These are phyloP conservation scores for Yarrowia osloensis DNA, from an alignment of 805 yeast species.

Conservation along the genomic window DNA sequence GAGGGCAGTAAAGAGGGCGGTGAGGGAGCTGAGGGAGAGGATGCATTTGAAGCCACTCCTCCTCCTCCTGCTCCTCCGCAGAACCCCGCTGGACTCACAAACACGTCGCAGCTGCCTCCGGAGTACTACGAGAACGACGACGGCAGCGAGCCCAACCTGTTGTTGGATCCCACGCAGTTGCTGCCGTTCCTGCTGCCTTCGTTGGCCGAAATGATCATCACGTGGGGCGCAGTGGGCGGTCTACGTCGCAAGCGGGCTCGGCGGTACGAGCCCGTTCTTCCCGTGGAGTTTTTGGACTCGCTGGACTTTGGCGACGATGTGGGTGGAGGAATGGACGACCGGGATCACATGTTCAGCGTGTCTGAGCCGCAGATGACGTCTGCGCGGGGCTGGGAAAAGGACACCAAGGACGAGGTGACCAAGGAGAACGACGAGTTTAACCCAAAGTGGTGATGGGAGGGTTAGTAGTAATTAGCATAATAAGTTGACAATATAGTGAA, in stretches of 20 bases:
- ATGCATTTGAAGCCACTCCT: slow-evolving; percentile 9
- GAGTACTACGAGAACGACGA: slow-evolving; percentile 33
- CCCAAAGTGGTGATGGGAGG: slow-evolving; percentile 8
- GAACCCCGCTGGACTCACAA: slow-evolving; percentile 11
- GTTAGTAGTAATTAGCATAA: neutral
- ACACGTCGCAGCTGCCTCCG: slow-evolving; percentile 27
- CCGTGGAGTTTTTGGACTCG: slow-evolving; percentile 63
- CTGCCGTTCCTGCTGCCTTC: slow-evolving; percentile 68
- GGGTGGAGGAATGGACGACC: neutral
- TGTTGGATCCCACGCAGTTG: slow-evolving; percentile 41
- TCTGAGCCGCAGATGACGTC: slow-evolving; percentile 20
- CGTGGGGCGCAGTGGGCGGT: slow-evolving; percentile 75
- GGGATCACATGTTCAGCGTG: neutral
- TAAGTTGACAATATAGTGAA: neutral
- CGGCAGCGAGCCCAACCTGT: slow-evolving; percentile 38
- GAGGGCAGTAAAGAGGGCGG: neutral
- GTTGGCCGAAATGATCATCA: slow-evolving; percentile 66
- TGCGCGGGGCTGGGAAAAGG: slow-evolving; percentile 12
- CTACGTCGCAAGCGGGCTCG: slow-evolving; percentile 54
- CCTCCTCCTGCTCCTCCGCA: neutral
- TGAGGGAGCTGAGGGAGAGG: neutral
- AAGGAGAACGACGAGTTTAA: slow-evolving; percentile 25
- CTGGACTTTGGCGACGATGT: slow-evolving; percentile 19
- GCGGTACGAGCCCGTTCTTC: slow-evolving; percentile 70
- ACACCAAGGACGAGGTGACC: slow-evolving; percentile 16